Evolutionary conservation across 345 rosid species (phyloP).

Genomic region (Erucastrum elatum): DNA sequence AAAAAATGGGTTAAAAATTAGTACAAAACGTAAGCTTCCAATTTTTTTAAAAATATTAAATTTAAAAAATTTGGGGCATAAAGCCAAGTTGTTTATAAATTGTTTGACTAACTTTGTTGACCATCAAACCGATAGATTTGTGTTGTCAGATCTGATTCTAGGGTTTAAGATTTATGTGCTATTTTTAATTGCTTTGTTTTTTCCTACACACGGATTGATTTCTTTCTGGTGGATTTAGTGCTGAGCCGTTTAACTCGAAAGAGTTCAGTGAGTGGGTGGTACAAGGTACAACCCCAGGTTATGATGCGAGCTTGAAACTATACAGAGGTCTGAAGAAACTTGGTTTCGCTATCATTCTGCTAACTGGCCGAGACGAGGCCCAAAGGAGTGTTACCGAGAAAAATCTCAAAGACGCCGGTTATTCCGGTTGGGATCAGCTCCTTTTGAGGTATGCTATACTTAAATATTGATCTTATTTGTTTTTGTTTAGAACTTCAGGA

Average conservation of each 20-base stretch:
- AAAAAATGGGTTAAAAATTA: no score
- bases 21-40: neutral
- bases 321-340: slow-evolving; percentile 60
- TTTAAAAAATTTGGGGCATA: neutral
- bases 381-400: slow-evolving; percentile 55
- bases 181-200: neutral
- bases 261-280: slow-evolving; percentile 60
- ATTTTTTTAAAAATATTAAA: no score
- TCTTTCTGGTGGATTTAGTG: slow-evolving; percentile 40
- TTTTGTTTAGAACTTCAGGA: neutral
- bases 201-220: neutral
- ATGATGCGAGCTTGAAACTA: slow-evolving; percentile 58
- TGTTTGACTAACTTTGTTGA: slow-evolving; percentile 8
- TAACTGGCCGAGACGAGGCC: slow-evolving; percentile 67
- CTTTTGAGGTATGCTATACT: slow-evolving; percentile 60
- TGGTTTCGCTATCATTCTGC: slow-evolving; percentile 59
- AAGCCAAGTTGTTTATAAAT: neutral
- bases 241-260: slow-evolving; percentile 49
- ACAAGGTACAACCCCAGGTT: slow-evolving; percentile 57
- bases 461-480: neutral
- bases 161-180: neutral
- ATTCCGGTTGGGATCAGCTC: slow-evolving; percentile 64
- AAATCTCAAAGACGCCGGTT: slow-evolving; percentile 59
- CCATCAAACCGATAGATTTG: neutral
- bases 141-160: neutral